Conservation (phyloP, 495 filamentous ascomycete genomes). For the Neohortaea acidophila region DNA sequence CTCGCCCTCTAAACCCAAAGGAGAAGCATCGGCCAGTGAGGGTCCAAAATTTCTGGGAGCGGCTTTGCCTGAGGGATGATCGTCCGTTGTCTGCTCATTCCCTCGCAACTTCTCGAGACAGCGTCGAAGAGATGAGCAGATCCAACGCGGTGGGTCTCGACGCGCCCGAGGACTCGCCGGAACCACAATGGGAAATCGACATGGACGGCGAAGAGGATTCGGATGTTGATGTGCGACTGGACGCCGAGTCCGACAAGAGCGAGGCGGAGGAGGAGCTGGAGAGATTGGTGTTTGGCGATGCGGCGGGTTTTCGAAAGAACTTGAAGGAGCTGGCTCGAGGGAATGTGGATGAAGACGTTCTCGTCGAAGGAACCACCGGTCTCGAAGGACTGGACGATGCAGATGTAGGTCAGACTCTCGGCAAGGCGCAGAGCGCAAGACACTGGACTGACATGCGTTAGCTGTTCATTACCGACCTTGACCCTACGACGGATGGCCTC, state of each 20-base stretch:
- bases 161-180: no score
- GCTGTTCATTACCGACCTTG: constrained; percentile 61
- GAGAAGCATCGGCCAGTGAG: no score
- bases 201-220: constrained; percentile 12
- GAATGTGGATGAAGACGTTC: constrained; percentile 26
- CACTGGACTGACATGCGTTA: constrained; percentile 27
- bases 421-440: constrained; percentile 2
- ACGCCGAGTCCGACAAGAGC: constrained; percentile 47
- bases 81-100: no score
- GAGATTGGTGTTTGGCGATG: constrained; percentile 70
- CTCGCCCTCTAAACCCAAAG: no score
- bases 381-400: constrained; percentile 43
- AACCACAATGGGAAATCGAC: no score
- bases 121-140: no score
- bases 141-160: no score
- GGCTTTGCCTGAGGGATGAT: no score
- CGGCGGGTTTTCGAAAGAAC: constrained; percentile 58
- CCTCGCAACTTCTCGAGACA: no score
- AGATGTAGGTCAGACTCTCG: constrained; percentile 35
- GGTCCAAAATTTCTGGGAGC: no score
- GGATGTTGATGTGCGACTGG: constrained; percentile 6
- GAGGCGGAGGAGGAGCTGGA: constrained; percentile 71
- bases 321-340: constrained; percentile 33
- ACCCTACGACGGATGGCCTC: constrained; percentile 33
- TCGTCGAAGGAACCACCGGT: constrained; percentile 22